Percentiles rank a stretch among this genome's conserved stretches.
Conservation (phyloP, 2,329 filamentous ascomycete species). For the Hymenoscyphus repandus region DNA sequence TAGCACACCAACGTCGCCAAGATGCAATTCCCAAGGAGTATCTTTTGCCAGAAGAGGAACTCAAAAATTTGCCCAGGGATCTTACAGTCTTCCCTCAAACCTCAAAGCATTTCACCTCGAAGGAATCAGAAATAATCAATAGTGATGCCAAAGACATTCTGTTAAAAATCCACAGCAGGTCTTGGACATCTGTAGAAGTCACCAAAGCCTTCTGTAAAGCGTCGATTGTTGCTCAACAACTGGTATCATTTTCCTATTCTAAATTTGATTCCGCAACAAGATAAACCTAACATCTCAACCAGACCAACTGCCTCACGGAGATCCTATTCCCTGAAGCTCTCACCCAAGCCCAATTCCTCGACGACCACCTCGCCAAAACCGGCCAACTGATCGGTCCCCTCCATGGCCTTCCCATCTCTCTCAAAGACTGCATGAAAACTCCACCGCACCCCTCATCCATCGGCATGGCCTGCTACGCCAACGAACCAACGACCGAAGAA, state of each 20-base stretch:
- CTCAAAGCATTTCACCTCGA: conserved; percentile 27
- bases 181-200: conserved; percentile 47
- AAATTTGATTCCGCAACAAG: neutral
- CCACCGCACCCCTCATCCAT: conserved; percentile 32
- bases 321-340: conserved; percentile 50
- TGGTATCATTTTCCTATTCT: conserved; percentile 34
- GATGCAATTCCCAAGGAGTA: conserved; percentile 29
- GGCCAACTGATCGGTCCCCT: conserved; percentile 35
- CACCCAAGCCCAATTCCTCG: conserved; percentile 44
- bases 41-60: conserved; percentile 21
- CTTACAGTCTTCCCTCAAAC: conserved; percentile 22
- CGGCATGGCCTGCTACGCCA: conserved; percentile 34
- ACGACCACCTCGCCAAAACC: conserved; percentile 42
- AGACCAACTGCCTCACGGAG: conserved; percentile 58
- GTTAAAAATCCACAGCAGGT: conserved; percentile 30
- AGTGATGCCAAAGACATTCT: conserved; percentile 32
- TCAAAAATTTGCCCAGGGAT: conserved; percentile 23
- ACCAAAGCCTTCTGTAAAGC: conserved; percentile 49
- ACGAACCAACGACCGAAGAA: conserved; percentile 28
- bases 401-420: conserved; percentile 37
- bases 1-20: conserved; percentile 33
- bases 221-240: conserved; percentile 48
- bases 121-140: conserved; percentile 47
- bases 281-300: neutral
- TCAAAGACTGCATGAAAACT: conserved; percentile 37